A percentile compares a stretch with the other conserved stretches of the same genome.
Conservation (phyloP, 2,329 filamentous ascomycete species). For the Xylariaceae sp. region DNA sequence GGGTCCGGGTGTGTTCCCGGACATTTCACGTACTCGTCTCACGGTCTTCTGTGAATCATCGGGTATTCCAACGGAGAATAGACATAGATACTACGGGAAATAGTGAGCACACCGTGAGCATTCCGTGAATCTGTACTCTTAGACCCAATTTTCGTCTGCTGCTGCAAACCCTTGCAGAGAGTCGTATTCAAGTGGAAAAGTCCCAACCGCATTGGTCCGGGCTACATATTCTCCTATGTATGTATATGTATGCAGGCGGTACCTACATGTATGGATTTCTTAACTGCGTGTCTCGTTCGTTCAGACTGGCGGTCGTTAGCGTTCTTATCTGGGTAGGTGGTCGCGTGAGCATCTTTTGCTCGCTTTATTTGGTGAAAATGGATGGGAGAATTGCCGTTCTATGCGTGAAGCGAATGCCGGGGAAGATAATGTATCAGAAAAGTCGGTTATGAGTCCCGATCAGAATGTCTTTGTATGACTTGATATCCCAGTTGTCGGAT, state of each 20-base stretch:
- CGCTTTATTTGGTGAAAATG: background rate
- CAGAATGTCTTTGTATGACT: no score
- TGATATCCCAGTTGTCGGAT: no score
- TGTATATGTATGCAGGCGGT: background rate
- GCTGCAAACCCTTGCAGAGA: background rate
- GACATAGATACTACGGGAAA: background rate
- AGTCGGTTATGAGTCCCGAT: no score
- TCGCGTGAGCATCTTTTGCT: background rate
- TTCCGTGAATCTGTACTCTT: no score
- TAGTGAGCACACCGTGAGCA: no score
- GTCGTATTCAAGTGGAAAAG: background rate
- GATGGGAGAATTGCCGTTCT: background rate
- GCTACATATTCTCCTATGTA: background rate
- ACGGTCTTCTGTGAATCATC: background rate
- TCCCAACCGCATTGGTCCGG: background rate
- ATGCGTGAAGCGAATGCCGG: background rate
- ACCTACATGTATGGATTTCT: background rate
- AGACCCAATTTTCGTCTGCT: no score
- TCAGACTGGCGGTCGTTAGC: background rate
- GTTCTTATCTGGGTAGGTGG: background rate
- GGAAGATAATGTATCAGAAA: background rate
- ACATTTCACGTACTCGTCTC: no score
- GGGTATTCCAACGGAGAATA: background rate
- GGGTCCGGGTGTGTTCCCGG: no score
- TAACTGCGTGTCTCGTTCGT: no score